Evolutionary conservation across 1,284 basidiomycete species (phyloP).

Genomic region (Trichosporon coremiiforme): DNA sequence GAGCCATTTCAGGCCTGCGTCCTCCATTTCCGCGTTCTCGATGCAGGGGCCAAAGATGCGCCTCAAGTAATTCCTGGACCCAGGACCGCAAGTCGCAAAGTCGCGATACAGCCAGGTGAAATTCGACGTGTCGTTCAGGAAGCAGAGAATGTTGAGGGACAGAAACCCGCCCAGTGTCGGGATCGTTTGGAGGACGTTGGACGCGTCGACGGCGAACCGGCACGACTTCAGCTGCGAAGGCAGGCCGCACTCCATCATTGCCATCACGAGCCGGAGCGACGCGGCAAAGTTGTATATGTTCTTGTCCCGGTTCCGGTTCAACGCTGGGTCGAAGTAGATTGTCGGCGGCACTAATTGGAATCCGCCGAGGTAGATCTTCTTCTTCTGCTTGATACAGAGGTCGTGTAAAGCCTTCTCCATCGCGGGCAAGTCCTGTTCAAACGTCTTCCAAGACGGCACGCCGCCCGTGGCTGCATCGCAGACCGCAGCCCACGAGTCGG

Average conservation of each 20-base stretch:
- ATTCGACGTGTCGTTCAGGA: slow-evolving; percentile 34
- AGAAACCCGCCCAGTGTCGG: slow-evolving; percentile 43
- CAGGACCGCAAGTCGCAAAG: slow-evolving; percentile 44
- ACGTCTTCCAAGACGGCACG: slow-evolving; percentile 32
- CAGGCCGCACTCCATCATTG: slow-evolving; percentile 37
- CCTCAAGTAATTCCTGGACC: slow-evolving; percentile 32
- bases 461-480: slow-evolving; percentile 29
- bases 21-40: slow-evolving; percentile 39
- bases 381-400: slow-evolving; percentile 27
- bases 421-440: slow-evolving; percentile 26
- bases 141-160: slow-evolving; percentile 37
- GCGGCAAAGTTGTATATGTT: slow-evolving; percentile 37
- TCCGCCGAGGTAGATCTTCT: slow-evolving; percentile 36
- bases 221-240: slow-evolving; percentile 30
- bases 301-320: slow-evolving; percentile 25
- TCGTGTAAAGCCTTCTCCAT: slow-evolving; percentile 36
- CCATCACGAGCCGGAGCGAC: slow-evolving; percentile 36
- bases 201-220: slow-evolving; percentile 42
- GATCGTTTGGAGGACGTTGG: slow-evolving; percentile 34
- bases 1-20: slow-evolving; percentile 42
- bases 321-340: slow-evolving; percentile 32
- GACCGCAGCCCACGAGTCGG: slow-evolving; percentile 35
- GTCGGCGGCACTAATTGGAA: slow-evolving; percentile 48
- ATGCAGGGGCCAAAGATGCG: slow-evolving; percentile 37
- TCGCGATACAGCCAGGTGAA: slow-evolving; percentile 36